A percentile compares a stretch with the other conserved stretches of the same genome.
Evolutionary conservation across 441 rosid genomes (phyloP).

Genomic region (Omphalea diandra): DNA sequence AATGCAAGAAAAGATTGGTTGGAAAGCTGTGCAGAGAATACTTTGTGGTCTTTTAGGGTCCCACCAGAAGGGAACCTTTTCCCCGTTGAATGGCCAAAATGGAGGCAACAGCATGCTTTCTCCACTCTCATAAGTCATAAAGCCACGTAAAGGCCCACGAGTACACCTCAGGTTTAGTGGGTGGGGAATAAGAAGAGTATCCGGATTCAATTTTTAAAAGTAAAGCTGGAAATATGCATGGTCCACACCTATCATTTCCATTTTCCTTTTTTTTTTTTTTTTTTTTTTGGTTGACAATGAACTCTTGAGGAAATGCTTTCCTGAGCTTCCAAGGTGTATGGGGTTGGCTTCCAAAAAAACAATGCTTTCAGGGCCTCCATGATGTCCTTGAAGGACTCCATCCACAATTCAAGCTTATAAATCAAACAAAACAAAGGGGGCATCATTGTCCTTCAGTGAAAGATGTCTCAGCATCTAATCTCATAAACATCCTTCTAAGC

Average conservation of each 20-base stretch:
- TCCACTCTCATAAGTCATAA: neutral
- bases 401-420: neutral
- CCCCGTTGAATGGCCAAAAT: neutral
- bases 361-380: neutral
- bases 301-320: neutral
- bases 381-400: neutral
- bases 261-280: neutral
- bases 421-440: neutral
- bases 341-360: neutral
- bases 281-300: neutral
- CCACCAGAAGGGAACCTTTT: neutral
- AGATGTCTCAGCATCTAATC: neutral
- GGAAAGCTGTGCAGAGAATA: neutral
- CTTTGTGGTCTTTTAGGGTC: neutral
- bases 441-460: neutral
- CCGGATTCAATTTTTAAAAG: neutral
- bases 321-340: neutral
- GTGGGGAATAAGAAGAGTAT: neutral
- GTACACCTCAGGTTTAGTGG: neutral
- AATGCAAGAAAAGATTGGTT: neutral
- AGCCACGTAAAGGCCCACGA: neutral
- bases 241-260: constrained; percentile 7
- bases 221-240: neutral
- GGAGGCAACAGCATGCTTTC: constrained; percentile 13
- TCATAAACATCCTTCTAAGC: neutral